Evolutionary conservation across 345 rosid genomes (phyloP).

Genomic region (Boechera divaricarpa): DNA sequence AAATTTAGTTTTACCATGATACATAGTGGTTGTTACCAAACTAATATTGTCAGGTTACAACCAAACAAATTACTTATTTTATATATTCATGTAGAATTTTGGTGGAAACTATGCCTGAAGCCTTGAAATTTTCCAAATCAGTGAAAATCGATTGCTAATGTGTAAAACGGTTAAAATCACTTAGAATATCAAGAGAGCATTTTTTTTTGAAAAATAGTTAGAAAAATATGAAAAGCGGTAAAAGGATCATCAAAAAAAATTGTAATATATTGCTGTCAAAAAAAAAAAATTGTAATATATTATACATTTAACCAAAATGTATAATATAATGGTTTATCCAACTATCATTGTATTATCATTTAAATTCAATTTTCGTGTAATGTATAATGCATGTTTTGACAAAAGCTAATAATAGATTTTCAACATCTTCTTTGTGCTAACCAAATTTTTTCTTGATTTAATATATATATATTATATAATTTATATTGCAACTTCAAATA

Average conservation of each 20-base stretch:
- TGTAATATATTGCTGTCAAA: too few species aligned
- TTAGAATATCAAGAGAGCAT: not conserved
- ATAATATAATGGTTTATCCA: not conserved
- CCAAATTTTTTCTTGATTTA: too few species aligned
- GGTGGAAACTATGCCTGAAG: not conserved
- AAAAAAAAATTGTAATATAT: too few species aligned
- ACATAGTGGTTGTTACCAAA: not conserved
- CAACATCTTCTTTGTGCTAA: not conserved
- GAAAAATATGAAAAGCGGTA: not conserved
- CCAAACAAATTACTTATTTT: not conserved
- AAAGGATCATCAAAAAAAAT: not conserved
- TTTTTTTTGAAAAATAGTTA: not conserved
- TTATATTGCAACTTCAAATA: not conserved
- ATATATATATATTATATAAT: too few species aligned
- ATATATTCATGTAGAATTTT: not conserved
- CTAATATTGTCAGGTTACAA: not conserved
- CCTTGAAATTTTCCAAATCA: too few species aligned
- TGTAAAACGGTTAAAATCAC: not conserved
- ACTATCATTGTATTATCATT: not conserved
- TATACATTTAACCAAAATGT: not conserved
- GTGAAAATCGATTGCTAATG: too few species aligned
- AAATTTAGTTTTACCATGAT: not conserved
- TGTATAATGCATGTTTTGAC: not conserved
- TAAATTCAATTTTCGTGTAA: not conserved
- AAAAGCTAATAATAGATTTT: not conserved